phyloP scores from a whole-genome alignment of 768 basidiomycete genomes.

The Tephrocybe sp. region DNA sequence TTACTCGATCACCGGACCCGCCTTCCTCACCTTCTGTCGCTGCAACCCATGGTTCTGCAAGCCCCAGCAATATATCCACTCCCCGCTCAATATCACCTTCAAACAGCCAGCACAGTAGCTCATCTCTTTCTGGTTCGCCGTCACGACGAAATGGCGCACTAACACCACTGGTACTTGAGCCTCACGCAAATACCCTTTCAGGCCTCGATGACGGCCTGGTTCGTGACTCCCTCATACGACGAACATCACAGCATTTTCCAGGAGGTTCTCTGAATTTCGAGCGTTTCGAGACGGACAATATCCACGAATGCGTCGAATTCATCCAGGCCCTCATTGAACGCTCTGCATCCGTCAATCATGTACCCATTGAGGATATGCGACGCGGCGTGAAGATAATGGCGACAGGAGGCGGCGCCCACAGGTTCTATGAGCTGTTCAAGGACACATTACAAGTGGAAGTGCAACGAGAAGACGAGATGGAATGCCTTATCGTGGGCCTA shows the following conservation, averaged over 20 bases:
- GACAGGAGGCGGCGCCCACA: constrained; percentile 96
- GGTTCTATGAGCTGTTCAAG: constrained; percentile 83
- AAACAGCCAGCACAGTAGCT: constrained; percentile 26
- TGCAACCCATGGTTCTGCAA: constrained; percentile 59
- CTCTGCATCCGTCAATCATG: constrained; percentile 83
- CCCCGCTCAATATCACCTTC: constrained; percentile 45
- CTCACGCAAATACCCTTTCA: constrained; percentile 35
- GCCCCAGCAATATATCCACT: constrained; percentile 44
- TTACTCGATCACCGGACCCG: constrained; percentile 89
- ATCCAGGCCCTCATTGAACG: constrained; percentile 84
- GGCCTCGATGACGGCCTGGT: constrained; percentile 44
- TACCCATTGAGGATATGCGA: constrained; percentile 89
- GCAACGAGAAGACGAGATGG: constrained; percentile 95
- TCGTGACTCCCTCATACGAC: constrained; percentile 66
- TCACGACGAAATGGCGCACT: constrained; percentile 67
- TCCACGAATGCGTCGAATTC: constrained; percentile 82
- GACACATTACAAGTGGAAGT: constrained; percentile 82
- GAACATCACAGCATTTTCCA: constrained; percentile 81
- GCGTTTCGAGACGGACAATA: constrained; percentile 91
- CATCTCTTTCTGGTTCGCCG: constrained; percentile 32
- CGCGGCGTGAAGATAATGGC: constrained; percentile 95
- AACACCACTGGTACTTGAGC: constrained; percentile 76
- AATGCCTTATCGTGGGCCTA: constrained; percentile 93
- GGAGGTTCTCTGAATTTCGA: constrained; percentile 98
- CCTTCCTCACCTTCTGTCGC: constrained; percentile 73